Evolutionary conservation across 257 asterid genomes (phyloP), one percentile per base, ranked within the genome.

Genomic region (Solanum ossicruentum): DNA sequence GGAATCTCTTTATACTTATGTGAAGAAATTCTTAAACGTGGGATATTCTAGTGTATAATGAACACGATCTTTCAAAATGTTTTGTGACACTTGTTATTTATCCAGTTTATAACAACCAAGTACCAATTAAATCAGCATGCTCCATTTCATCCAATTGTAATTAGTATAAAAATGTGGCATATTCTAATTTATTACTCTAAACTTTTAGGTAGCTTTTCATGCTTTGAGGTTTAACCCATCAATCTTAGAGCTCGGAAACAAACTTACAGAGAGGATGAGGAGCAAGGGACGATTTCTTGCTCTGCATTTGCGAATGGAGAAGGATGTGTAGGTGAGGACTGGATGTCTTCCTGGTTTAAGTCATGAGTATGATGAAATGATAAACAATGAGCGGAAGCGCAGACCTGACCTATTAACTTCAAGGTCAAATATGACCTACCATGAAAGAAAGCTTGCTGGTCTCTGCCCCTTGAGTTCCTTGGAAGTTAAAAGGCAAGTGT

Each of bases 321-420:
- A 95, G 89, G 99, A 95, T 63, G 99, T 95, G 1, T 95, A 98
- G 99, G 99, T 94, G 20, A 91, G 99, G 87, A 95, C 97, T 0
- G 99, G 99, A 15, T 95, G 99, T 83, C 97, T 95, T 69, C 98
- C 98, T 9, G 98, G 99, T 81, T 93, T 95, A 26, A 90, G 85
- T 51, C 89, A 81, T 0, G 86, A 89, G 66, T 91, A 88, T 28
- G 97, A 94, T 58, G 93, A 92, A 83, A 93, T 95, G 91, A 91
- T 95, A 81, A 89, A 85, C 71, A 91, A 92, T 18, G 99, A 95
- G 89, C 85, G 99, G 80, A 93, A 91, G 86, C 49, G 69, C 5
- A 90, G 88, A 26, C 98, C 99, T 0, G 85, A 91, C 85, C 94
- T 94, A 71, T 84, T 95, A 84, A 95, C 98, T 75, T 94, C 98